Conservation (phyloP, 257 asterid genomes). For the Capsicum baccatum region DNA sequence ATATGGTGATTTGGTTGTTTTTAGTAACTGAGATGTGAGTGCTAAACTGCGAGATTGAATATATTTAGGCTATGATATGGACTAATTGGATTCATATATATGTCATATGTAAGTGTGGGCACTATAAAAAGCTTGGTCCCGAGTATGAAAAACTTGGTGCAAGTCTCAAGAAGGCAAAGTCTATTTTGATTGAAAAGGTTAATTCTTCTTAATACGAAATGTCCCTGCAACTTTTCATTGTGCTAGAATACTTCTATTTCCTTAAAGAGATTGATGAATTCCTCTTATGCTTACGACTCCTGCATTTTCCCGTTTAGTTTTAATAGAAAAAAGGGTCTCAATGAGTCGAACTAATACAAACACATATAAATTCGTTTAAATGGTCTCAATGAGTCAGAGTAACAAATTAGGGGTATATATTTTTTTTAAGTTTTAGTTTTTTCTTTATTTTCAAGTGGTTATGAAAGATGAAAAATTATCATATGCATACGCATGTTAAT, state of each 20-base stretch:
- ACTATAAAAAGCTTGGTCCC: constrained; percentile 96
- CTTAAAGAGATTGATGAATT: neutral
- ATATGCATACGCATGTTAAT: too few species aligned
- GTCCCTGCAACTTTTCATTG: neutral
- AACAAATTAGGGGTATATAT: too few species aligned
- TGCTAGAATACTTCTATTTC: constrained; percentile 1
- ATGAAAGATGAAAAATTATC: too few species aligned
- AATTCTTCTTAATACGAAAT: constrained; percentile 23
- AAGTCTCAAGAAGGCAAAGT: constrained; percentile 90
- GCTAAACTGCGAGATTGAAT: neutral
- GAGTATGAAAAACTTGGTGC: constrained; percentile 91
- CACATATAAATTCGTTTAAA: too few species aligned
- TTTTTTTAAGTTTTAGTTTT: too few species aligned
- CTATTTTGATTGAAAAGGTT: constrained; percentile 91
- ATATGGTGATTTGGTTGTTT: neutral
- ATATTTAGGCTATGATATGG: neutral
- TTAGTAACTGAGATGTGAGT: neutral
- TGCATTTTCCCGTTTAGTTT: neutral
- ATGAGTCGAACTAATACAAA: too few species aligned
- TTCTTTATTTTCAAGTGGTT: too few species aligned
- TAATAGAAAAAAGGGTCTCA: too few species aligned
- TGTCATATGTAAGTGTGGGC: constrained; percentile 84
- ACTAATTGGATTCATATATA: constrained; percentile 23
- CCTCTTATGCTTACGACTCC: neutral
- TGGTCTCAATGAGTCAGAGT: too few species aligned